Base-by-base conservation (phyloP, 352 stramenopile genomes). In the Plasmopara muralis region DNA sequence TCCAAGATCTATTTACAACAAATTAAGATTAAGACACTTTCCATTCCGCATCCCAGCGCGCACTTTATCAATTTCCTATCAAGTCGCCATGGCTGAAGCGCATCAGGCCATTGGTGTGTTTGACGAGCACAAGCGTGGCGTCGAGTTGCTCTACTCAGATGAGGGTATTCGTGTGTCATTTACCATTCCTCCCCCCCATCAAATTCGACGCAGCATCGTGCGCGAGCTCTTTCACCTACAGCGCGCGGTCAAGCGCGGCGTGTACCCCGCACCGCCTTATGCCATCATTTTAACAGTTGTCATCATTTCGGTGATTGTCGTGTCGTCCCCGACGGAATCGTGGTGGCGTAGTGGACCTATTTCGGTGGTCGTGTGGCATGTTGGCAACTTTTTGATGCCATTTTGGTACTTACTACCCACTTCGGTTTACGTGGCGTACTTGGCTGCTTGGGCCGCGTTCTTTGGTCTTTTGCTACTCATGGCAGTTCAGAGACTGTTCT, bases 131-230 rank as follows among this genome's bases (percentile, higher is more conserved):
- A 89, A 90, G 64, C 81, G 79, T 55, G 79, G 80, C 61, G 77
- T 94, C 20, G 82, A 94, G 73, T 64, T 94, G 48, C 66, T 93
- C 37, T 88, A 91, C 66, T 89, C 76, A 39, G 76, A 92, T 53
- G 64, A 94, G 47, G 83, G 82, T 43, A 83, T 94, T 45, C 77
- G 77, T 60, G 66, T 94, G 45, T 85, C 79, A 34, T 92, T 94
- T 62, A 84, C 72, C 25, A 94, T 94, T 64, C 83, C 83, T 28
- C 77, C 81, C 29, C 82, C 78, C 33, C 87, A 82, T 55, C 73
- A 85, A 50, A 60, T 94, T 13, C 81, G 82, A n/a, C 72, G 85
- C 52, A 53, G 53, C 5, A 29, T 72, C 20, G 60, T 92, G 40
- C 81, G 82, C 20, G 68, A 69, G 44, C 62, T 78, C 37, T 90